Conservation (phyloP, 2,329 filamentous ascomycete genomes). For the Aureobasidium sp. region DNA sequence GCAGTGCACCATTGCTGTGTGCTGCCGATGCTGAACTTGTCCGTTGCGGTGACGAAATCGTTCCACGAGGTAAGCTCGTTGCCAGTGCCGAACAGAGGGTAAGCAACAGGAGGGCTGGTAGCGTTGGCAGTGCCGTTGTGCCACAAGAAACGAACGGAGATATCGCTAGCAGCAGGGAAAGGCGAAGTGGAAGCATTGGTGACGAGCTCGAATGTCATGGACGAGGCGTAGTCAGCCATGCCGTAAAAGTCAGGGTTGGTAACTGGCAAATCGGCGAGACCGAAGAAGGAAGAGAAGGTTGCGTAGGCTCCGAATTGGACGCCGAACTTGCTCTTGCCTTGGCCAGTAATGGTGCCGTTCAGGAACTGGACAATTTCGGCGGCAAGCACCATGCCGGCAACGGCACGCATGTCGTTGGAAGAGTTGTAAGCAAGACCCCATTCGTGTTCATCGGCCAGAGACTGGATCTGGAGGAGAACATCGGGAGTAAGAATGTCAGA, state of each 20-base stretch:
- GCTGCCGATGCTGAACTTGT: conserved; percentile 57
- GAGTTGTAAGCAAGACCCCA: conserved; percentile 75
- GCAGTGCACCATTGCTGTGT: conserved; percentile 62
- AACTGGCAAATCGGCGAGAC: conserved; percentile 42
- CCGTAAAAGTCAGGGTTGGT: conserved; percentile 59
- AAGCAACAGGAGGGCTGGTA: conserved; percentile 39
- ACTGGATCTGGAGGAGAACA: conserved; percentile 54
- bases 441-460: conserved; percentile 72
- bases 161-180: conserved; percentile 33
- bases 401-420: conserved; percentile 37
- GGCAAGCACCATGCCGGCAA: conserved; percentile 40
- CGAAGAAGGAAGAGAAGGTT: conserved; percentile 54
- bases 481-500: conserved; percentile 50
- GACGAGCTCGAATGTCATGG: conserved; percentile 69
- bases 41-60: conserved; percentile 57
- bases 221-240: conserved; percentile 74
- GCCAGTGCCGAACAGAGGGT: conserved; percentile 52
- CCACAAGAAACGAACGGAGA: conserved; percentile 54
- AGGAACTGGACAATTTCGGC: conserved; percentile 37
- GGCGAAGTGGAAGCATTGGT: conserved; percentile 39
- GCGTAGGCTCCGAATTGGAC: conserved; percentile 56
- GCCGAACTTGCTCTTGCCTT: conserved; percentile 33
- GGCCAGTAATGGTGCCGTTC: conserved; percentile 33
- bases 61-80: conserved; percentile 53
- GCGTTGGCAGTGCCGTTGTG: conserved; percentile 51